Evolutionary conservation across 768 basidiomycete species (phyloP), one percentile per base, ranked within the genome.

Genomic region (Pulveroboletus frians): DNA sequence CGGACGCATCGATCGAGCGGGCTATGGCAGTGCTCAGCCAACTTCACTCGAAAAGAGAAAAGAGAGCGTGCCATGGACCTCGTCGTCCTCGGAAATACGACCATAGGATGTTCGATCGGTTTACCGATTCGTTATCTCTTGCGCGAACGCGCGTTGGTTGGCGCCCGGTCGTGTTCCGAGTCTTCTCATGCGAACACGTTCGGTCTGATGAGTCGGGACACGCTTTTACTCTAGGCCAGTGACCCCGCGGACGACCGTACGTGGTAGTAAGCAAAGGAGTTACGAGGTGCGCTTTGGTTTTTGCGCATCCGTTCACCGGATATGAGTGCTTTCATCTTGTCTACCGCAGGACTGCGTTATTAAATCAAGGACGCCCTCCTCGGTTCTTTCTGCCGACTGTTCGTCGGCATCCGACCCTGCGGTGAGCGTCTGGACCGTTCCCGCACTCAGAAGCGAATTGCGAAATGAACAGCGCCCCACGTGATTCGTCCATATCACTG

Each of bases 1-100:
- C 14, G 40, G 20, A 36, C 32, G 43, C 34, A 23, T 47, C 45
- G 29, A 9, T 21, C 14, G 38, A n/a, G 34, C n/a, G 39, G 17
- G 31, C 8, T 17, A 39, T 43, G 48, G 41, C 47, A 9, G 34
- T 50, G 48, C 48, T 32, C 34, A 40, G 21, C 13, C 11, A 18
- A 32, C 34, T 51, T 48, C 43, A 39, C 31, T 34, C 26, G 30
- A 31, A 14, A n/a, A 26, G 26, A 10, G 31, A 32, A 14, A 14
- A 34, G 39, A 43, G 37, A 43, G 15, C 15, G 36, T 38, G 21
- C 29, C 49, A 46, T 43, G 46, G 32, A 38, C 6, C 31, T 44
- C 30, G 23, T 57, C 42, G 26, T 51, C 62, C 60, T 64, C 62
- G 62, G 62, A 62, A 57, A 63, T 63, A 48, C 47, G 36, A 39